Evolutionary conservation across 2,329 filamentous ascomycete genomes (phyloP).

Genomic region (Zarea fungicola): DNA sequence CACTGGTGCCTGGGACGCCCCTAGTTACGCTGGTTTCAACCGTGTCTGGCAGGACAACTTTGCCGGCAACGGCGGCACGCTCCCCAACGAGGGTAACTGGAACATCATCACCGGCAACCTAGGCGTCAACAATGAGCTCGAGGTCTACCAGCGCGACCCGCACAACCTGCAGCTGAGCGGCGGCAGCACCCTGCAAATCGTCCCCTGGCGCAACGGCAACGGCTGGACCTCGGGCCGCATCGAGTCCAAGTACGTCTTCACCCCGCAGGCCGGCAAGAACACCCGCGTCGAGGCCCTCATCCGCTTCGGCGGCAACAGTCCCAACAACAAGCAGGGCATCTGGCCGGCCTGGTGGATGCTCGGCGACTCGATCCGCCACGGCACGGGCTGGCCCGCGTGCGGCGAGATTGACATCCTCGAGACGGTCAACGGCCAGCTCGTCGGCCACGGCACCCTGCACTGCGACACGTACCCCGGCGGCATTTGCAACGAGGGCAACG

Average conservation of each 20-base stretch:
- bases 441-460: constrained; percentile 46
- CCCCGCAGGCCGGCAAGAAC: constrained; percentile 38
- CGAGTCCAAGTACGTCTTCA: constrained; percentile 44
- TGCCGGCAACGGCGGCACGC: constrained; percentile 28
- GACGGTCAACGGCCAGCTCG: constrained; percentile 44
- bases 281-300: constrained; percentile 43
- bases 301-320: constrained; percentile 39
- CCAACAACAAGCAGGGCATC: constrained; percentile 44
- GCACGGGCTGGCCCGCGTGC: constrained; percentile 45
- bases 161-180: constrained; percentile 48
- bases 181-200: constrained; percentile 44
- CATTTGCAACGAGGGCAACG: constrained; percentile 46
- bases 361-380: constrained; percentile 43
- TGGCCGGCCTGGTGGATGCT: constrained; percentile 58
- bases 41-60: constrained; percentile 42
- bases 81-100: constrained; percentile 35
- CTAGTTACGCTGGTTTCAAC: constrained; percentile 34
- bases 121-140: constrained; percentile 46
- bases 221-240: constrained; percentile 53
- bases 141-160: constrained; percentile 43
- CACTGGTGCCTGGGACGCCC: constrained; percentile 32
- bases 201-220: constrained; percentile 36
- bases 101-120: constrained; percentile 35
- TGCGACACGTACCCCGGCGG: constrained; percentile 42
- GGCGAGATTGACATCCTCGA: constrained; percentile 57